Conservation (phyloP, 1,284 basidiomycete genomes). For the Ceratobasidium sp. region DNA sequence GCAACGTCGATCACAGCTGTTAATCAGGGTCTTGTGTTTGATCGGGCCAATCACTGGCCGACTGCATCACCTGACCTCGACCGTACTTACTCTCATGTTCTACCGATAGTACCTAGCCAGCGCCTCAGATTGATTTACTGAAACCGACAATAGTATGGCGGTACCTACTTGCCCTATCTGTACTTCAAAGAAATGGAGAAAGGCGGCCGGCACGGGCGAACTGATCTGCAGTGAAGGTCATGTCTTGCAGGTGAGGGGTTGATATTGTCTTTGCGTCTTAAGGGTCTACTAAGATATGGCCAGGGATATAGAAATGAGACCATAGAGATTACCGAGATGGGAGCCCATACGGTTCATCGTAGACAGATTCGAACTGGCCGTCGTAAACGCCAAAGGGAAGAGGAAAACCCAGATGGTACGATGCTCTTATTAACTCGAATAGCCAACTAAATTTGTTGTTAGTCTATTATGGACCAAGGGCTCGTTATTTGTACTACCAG, state of each 20-base stretch:
- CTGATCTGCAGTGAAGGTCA: constrained; percentile 83
- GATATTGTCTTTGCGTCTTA: constrained; percentile 39
- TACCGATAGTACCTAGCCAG: neutral
- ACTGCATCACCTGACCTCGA: neutral
- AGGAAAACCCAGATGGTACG: constrained; percentile 56
- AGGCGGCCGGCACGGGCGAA: constrained; percentile 74
- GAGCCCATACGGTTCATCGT: constrained; percentile 61
- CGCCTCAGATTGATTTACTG: too few species aligned
- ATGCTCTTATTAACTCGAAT: neutral
- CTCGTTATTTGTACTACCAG: constrained; percentile 80
- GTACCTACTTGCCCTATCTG: constrained; percentile 65
- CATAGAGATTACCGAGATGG: constrained; percentile 66
- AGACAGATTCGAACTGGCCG: constrained; percentile 58
- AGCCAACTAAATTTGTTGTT: neutral
- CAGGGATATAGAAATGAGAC: constrained; percentile 81
- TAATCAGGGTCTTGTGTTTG: neutral
- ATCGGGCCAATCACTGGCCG: neutral
- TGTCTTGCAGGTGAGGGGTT: constrained; percentile 68
- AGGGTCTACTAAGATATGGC: neutral
- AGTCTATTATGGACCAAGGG: constrained; percentile 85
- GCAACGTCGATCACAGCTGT: neutral
- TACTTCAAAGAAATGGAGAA: constrained; percentile 81
- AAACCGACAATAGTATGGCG: constrained; percentile 4
- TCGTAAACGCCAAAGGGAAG: constrained; percentile 61
- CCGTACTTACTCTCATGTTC: neutral